Base-by-base conservation (phyloP, 176 grass and related monocot genomes). In the Cenchrus purpureus region DNA sequence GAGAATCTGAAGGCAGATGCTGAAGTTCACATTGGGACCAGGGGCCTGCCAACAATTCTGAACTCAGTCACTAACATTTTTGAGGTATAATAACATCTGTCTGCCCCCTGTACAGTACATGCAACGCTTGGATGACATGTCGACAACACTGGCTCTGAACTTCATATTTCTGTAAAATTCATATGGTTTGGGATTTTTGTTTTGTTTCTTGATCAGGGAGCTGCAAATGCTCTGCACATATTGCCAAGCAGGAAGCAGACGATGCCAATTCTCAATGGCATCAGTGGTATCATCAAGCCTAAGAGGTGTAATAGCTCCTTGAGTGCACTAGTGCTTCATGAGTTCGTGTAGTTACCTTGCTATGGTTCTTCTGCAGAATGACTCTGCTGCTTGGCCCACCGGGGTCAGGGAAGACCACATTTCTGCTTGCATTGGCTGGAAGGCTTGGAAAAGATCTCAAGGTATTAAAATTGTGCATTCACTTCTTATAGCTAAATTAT, bases 31-130 rank as follows among this genome's bases (percentile, higher is more conserved):
- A 8, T 91, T 19, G 89, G 89, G 6, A 77, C 49, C 45, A 84
- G 89, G 73, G 89, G 89, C 42, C 60, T 87, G 44, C 81, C 89
- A 6, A 84, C 89, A 8, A 15, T 91, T 48, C 32, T 87, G 13
- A 91, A 91, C 32, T 84, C 89, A 5, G 40, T 49, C 12, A 7
- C 45, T 5, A 87, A 87, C 76, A 13, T 51, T n/a, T 34, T 87
- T 0, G 85, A 91, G 89, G 89, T 91, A 22, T 20, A 20, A 87
- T 49, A 25, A 25, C 25, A 49, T 49, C 1, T 22, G 3, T 22
- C 45, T 22, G 17, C 42, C 17, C 40, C 8, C 40, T 8, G 25
- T 46, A 22, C 68, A 70, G 42, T 70, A 19, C 44, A 70, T 22
- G 10, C 9, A n/a, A 22, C 45, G 29, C 45, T 6, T 2, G 25